phyloP scores from a whole-genome alignment of 306 rosid species.

The Cucurbita maxima region DNA sequence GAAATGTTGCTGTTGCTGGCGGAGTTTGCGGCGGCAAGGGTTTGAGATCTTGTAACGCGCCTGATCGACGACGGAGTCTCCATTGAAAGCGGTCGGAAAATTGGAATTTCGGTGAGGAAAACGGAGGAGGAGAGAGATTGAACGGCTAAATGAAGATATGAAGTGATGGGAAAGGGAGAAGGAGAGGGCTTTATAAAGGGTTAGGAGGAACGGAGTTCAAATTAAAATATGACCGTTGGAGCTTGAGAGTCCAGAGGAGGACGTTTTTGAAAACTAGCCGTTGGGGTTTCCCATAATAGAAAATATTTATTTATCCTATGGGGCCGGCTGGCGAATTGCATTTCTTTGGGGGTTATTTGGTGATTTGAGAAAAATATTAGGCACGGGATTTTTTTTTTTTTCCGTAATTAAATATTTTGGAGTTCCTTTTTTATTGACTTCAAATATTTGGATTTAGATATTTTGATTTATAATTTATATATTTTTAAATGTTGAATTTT shows the following conservation, averaged over 20 bases:
- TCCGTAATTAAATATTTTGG: too few species aligned
- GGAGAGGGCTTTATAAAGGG: conserved; percentile 21
- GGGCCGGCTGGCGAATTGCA: neutral
- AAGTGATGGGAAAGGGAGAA: neutral
- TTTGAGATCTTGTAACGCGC: conserved; percentile 64
- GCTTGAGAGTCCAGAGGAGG: conserved; percentile 12
- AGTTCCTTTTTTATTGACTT: too few species aligned
- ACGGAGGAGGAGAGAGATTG: neutral
- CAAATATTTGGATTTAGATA: too few species aligned
- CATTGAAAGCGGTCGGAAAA: conserved; percentile 20
- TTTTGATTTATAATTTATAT: too few species aligned
- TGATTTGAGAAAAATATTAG: neutral
- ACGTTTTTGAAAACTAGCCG: conserved; percentile 53
- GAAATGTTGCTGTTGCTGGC: conserved; percentile 21
- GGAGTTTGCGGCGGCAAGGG: conserved; percentile 12
- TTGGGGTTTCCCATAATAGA: conserved; percentile 8
- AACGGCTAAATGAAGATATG: neutral
- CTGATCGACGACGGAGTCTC: conserved; percentile 81
- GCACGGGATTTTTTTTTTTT: neutral
- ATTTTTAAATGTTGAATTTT: too few species aligned
- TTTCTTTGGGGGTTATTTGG: neutral
- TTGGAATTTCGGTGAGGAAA: neutral
- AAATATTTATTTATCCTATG: neutral
- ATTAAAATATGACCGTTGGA: conserved; percentile 73
- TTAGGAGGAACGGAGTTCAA: neutral